Evolutionary conservation across 306 rosid species (phyloP).

Genomic region (Begonia peltatifolia): DNA sequence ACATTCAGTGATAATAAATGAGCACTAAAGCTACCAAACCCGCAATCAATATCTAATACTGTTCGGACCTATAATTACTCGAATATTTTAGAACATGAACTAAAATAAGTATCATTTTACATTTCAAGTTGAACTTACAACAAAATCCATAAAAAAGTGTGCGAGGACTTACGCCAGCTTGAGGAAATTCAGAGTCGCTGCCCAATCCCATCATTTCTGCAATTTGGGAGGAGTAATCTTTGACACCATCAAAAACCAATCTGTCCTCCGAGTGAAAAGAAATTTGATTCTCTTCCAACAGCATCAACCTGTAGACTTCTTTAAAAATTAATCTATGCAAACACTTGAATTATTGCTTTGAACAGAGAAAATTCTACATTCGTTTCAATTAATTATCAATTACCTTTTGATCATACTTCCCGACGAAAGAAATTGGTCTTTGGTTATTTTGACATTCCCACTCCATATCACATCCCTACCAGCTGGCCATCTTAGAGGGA

Average conservation of each 20-base stretch:
- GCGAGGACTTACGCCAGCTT: constrained; percentile 59
- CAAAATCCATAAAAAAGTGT: neutral
- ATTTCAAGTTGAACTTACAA: neutral
- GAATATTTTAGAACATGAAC: too few species aligned
- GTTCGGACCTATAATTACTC: constrained; percentile 43
- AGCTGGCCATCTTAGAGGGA: constrained; percentile 70
- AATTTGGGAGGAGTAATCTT: constrained; percentile 74
- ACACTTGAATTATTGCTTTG: neutral
- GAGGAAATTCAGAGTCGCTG: constrained; percentile 58
- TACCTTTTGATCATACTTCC: constrained; percentile 97
- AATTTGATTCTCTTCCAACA: constrained; percentile 87
- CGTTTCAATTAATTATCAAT: constrained; percentile 14
- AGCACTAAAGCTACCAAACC: constrained; percentile 91
- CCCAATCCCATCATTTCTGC: constrained; percentile 79
- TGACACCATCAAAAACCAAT: constrained; percentile 31
- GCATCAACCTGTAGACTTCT: constrained; percentile 47
- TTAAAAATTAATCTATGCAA: neutral
- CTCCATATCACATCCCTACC: constrained; percentile 91
- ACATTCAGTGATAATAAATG: constrained; percentile 64
- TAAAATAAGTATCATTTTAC: too few species aligned
- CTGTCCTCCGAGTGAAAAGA: constrained; percentile 79
- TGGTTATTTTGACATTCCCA: constrained; percentile 77
- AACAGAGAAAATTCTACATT: too few species aligned
- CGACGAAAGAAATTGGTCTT: constrained; percentile 86
- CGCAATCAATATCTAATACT: constrained; percentile 74